Evolutionary conservation across 2,329 filamentous ascomycete species (phyloP).

Genomic region (Diaporthe batatas): DNA sequence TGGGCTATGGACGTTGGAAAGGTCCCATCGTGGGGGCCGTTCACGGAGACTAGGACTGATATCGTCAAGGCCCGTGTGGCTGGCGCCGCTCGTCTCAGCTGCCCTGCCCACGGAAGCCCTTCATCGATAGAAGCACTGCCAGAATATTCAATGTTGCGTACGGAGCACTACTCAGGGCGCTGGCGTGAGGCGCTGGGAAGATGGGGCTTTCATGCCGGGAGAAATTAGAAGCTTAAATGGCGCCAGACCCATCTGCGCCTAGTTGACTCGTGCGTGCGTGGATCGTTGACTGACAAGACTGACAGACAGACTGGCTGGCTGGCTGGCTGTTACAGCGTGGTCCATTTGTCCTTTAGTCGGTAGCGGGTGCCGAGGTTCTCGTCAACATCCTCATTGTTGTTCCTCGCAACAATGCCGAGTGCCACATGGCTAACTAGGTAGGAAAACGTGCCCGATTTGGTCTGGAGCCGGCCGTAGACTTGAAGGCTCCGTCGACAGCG

Average conservation of each 20-base stretch:
- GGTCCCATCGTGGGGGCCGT: not conserved
- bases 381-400: not conserved
- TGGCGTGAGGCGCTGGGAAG: constrained; percentile 1
- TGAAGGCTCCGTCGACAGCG: not conserved
- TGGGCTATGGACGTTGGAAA: not conserved
- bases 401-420: not conserved
- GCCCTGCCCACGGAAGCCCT: not conserved
- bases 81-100: not conserved
- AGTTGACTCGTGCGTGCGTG: constrained; percentile 19
- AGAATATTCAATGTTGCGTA: not conserved
- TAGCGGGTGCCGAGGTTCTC: too few relatives aligned
- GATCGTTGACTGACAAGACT: too few relatives aligned
- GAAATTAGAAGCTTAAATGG: constrained; percentile 19
- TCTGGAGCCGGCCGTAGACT: not conserved
- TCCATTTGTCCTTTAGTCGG: too few relatives aligned
- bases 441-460: not conserved
- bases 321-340: not conserved
- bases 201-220: not conserved
- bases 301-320: too few relatives aligned
- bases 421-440: not conserved
- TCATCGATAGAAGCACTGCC: too few relatives aligned
- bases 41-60: not conserved
- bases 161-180: not conserved
- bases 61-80: constrained; percentile 5
- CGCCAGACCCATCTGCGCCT: constrained; percentile 13